Percentiles rank a stretch among this genome's conserved stretches.
These are phyloP conservation scores for Aureobasidium sp. DNA, from an alignment of 2,329 filamentous ascomycete species.

Conservation along the genomic window DNA sequence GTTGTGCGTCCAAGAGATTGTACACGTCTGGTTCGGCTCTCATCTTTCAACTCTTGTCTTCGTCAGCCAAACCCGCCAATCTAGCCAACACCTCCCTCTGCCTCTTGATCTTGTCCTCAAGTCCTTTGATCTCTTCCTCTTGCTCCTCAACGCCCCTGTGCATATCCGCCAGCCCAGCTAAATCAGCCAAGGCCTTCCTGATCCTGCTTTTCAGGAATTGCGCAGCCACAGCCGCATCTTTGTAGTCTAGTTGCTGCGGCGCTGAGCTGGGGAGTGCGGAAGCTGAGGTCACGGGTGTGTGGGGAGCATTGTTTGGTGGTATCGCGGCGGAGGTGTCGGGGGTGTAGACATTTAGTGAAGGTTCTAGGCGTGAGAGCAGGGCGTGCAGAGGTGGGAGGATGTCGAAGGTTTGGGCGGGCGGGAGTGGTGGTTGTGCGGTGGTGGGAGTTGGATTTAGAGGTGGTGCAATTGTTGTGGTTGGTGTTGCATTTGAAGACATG, in stretches of 20 bases:
- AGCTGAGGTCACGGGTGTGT: background rate
- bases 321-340: background rate
- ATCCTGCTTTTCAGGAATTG: slow-evolving; percentile 70
- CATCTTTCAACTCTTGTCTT: slow-evolving; percentile 20
- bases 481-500: slow-evolving; percentile 12
- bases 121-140: slow-evolving; percentile 56
- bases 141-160: slow-evolving; percentile 58
- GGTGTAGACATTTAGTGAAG: slow-evolving; percentile 11
- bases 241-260: slow-evolving; percentile 43
- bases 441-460: slow-evolving; percentile 15
- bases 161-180: slow-evolving; percentile 62
- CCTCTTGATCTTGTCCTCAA: slow-evolving; percentile 54
- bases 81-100: slow-evolving; percentile 53
- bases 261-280: background rate
- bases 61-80: slow-evolving; percentile 30
- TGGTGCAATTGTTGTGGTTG: slow-evolving; percentile 15
- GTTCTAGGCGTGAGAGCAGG: slow-evolving; percentile 60
- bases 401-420: slow-evolving; percentile 77
- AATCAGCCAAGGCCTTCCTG: slow-evolving; percentile 56
- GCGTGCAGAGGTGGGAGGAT: slow-evolving; percentile 72
- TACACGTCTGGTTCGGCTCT: background rate
- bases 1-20: background rate
- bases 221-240: slow-evolving; percentile 71
- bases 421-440: slow-evolving; percentile 50
- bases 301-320: background rate